Conservation (phyloP, 192 early-diverging fungal genomes). For the Umbelopsis ramanniana region DNA sequence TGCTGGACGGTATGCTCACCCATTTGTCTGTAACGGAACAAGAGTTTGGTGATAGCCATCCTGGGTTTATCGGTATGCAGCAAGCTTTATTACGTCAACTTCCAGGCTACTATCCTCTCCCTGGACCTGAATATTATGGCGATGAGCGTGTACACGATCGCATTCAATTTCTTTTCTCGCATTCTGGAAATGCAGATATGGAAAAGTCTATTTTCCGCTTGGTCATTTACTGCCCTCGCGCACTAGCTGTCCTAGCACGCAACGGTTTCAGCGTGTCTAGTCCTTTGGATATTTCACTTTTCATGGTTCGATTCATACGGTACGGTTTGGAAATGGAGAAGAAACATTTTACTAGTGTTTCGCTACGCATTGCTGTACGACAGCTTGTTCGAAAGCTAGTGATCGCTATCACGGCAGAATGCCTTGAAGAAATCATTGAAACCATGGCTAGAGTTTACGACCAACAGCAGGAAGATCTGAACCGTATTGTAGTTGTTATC, state of each 20-base stretch:
- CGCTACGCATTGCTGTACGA: slow-evolving; percentile 2
- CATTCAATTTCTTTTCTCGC: not conserved
- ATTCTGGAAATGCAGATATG: slow-evolving; percentile 15
- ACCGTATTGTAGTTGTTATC: not conserved
- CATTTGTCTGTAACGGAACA: slow-evolving; percentile 12
- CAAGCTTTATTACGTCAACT: slow-evolving; percentile 12
- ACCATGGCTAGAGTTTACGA: not conserved
- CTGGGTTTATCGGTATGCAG: slow-evolving; percentile 22
- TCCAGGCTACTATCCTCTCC: slow-evolving; percentile 1
- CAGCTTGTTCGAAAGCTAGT: slow-evolving; percentile 3
- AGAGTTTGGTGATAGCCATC: slow-evolving; percentile 18
- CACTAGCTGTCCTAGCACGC: not conserved
- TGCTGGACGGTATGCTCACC: slow-evolving; percentile 15
- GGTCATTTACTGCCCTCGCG: not conserved
- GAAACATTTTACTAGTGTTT: not conserved
- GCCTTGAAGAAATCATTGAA: slow-evolving; percentile 10
- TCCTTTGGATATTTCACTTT: slow-evolving; percentile 3
- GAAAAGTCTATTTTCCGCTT: not conserved
- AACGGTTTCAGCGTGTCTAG: not conserved
- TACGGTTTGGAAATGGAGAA: not conserved
- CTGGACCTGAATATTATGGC: not conserved
- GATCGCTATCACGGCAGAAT: not conserved
- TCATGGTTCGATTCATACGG: slow-evolving; percentile 1
- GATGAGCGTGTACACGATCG: slow-evolving; percentile 10
- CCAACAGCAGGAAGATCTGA: not conserved